A percentile compares a stretch with the other conserved stretches of the same genome.
These are phyloP conservation scores for Sphenostylis stenocarpa DNA, from an alignment of 306 rosid genomes.

Conservation along the genomic window DNA sequence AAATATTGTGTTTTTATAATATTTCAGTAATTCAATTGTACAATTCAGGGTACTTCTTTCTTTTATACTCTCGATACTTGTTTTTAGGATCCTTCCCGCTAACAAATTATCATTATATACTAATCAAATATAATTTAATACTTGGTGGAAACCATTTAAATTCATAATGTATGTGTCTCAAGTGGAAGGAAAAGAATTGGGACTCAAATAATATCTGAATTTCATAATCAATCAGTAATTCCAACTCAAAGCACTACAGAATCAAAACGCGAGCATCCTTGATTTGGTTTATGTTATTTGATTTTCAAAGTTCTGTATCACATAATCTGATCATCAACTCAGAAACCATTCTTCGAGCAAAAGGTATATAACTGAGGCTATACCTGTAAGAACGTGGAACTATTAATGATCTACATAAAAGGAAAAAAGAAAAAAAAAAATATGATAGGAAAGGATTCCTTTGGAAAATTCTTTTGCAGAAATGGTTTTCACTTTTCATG, in stretches of 20 bases:
- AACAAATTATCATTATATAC: no score
- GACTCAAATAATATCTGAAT: not conserved
- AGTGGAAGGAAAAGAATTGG: not conserved
- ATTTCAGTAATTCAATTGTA: no score
- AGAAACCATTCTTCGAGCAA: slow-evolving; percentile 96
- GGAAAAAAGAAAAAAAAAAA: not conserved
- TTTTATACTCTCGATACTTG: no score
- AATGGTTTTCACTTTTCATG: slow-evolving; percentile 25
- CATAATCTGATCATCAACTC: slow-evolving; percentile 77
- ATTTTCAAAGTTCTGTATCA: slow-evolving; percentile 70
- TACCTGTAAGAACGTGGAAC: slow-evolving; percentile 65
- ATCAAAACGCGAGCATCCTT: slow-evolving; percentile 17
- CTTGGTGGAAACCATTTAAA: not conserved
- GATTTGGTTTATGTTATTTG: not conserved
- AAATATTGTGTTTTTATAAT: no score
- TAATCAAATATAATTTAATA: no score
- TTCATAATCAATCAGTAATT: not conserved
- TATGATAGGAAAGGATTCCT: not conserved
- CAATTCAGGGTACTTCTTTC: no score
- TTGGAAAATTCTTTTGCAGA: not conserved
- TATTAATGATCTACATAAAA: not conserved
- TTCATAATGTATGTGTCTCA: not conserved
- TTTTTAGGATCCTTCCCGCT: no score
- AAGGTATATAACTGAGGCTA: slow-evolving; percentile 91
- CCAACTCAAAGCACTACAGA: slow-evolving; percentile 12